Evolutionary conservation across 2,329 filamentous ascomycete species (phyloP).

Genomic region (Colletotrichum camelliae): DNA sequence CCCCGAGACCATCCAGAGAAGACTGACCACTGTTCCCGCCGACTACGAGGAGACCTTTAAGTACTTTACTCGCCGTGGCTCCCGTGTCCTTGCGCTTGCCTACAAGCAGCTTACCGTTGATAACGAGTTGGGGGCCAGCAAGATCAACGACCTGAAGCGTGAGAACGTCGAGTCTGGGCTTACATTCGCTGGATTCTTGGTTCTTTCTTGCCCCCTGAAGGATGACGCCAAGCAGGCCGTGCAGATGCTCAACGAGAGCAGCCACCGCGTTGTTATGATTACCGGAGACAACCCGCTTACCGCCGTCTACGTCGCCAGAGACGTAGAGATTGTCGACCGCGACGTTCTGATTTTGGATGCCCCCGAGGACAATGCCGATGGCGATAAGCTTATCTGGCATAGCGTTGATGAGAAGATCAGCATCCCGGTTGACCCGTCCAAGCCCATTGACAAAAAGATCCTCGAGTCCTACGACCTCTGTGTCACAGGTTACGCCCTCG

Average conservation of each 20-base stretch:
- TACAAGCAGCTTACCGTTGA: constrained; percentile 91
- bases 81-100: constrained; percentile 88
- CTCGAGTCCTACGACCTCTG: constrained; percentile 89
- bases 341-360: constrained; percentile 95
- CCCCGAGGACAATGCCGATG: constrained; percentile 85
- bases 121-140: constrained; percentile 79
- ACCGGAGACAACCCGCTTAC: constrained; percentile 98
- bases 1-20: constrained; percentile 94
- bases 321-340: constrained; percentile 97
- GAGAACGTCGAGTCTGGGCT: constrained; percentile 88
- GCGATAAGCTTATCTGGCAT: constrained; percentile 87
- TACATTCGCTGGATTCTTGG: constrained; percentile 92
- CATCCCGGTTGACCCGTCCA: constrained; percentile 83
- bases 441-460: constrained; percentile 82
- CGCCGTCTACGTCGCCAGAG: constrained; percentile 90
- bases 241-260: constrained; percentile 98
- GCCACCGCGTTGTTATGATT: constrained; percentile 98
- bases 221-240: constrained; percentile 94
- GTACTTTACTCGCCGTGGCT: constrained; percentile 95
- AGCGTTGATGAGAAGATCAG: constrained; percentile 90
- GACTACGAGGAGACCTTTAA: constrained; percentile 99
- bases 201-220: constrained; percentile 94
- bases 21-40: constrained; percentile 81
- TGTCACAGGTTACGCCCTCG: constrained; percentile 91
- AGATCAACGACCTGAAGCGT: constrained; percentile 92